A percentile compares a stretch with the other conserved stretches of the same genome.
Conservation (phyloP, 2,329 filamentous ascomycete species). For the Aspergillus brunneoviolaceus region DNA sequence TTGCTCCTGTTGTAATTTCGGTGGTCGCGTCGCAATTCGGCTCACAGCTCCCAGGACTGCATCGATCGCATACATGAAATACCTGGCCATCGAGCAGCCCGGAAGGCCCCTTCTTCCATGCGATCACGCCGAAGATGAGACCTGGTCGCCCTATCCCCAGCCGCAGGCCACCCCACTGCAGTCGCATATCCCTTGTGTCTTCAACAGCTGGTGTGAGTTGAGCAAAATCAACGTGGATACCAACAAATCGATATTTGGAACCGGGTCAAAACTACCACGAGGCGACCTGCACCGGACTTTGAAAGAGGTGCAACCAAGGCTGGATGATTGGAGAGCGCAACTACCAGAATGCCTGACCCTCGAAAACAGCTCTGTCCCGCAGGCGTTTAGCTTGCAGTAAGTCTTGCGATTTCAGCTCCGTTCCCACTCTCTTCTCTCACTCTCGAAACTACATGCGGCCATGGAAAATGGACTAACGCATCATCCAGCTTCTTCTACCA, state of each 20-base stretch:
- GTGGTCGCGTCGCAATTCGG: background rate
- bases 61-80: constrained; percentile 10
- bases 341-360: background rate
- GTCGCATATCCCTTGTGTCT: constrained; percentile 11
- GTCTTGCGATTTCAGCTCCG: too few species aligned
- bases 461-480: background rate
- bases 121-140: constrained; percentile 1
- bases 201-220: constrained; percentile 4
- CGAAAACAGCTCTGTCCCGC: background rate
- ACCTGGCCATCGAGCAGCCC: constrained; percentile 8
- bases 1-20: too few species aligned
- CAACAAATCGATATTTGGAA: constrained; percentile 9
- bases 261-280: background rate
- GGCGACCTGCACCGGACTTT: background rate
- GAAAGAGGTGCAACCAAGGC: background rate
- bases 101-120: background rate
- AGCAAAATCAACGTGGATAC: constrained; percentile 4
- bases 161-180: background rate
- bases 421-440: too few species aligned
- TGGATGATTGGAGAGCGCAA: background rate
- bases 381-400: background rate
- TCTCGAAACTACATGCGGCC: background rate
- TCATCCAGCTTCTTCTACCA: background rate
- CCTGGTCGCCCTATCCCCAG: constrained; percentile 16
- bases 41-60: background rate